phyloP scores from a whole-genome alignment of 148 eudicot genomes.

The Diospyros kaki region DNA sequence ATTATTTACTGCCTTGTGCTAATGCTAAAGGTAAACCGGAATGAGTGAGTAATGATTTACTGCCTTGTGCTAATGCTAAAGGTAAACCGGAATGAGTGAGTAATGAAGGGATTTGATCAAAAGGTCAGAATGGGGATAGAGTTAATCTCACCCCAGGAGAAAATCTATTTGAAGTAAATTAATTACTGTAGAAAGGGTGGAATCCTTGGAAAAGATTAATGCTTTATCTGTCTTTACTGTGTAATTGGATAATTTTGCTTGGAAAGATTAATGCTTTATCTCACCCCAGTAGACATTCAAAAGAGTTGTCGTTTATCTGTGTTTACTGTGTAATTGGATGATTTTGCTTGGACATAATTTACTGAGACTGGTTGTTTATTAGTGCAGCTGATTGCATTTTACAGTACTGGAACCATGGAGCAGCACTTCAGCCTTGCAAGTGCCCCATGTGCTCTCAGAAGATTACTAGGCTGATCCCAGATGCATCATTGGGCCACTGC shows the following conservation, averaged over 20 bases:
- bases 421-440: constrained; percentile 39
- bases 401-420: constrained; percentile 40
- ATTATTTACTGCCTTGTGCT: neutral
- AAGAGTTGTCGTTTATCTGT: neutral
- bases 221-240: too few species aligned
- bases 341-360: neutral
- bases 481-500: constrained; percentile 23
- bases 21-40: too few species aligned
- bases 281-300: neutral
- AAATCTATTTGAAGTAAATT: too few species aligned
- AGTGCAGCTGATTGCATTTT: constrained; percentile 38
- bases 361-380: neutral
- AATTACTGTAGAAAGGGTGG: too few species aligned
- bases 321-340: neutral
- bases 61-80: too few species aligned
- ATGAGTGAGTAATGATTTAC: neutral
- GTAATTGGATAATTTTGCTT: neutral
- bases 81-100: neutral
- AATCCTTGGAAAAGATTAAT: too few species aligned
- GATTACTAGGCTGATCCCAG: constrained; percentile 34
- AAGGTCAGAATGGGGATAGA: too few species aligned
- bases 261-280: neutral
- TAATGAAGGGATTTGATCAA: neutral
- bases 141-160: too few species aligned
- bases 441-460: constrained; percentile 42